Evolutionary conservation across 345 rosid genomes (phyloP).

Genomic region (Gossypium sturtianum): DNA sequence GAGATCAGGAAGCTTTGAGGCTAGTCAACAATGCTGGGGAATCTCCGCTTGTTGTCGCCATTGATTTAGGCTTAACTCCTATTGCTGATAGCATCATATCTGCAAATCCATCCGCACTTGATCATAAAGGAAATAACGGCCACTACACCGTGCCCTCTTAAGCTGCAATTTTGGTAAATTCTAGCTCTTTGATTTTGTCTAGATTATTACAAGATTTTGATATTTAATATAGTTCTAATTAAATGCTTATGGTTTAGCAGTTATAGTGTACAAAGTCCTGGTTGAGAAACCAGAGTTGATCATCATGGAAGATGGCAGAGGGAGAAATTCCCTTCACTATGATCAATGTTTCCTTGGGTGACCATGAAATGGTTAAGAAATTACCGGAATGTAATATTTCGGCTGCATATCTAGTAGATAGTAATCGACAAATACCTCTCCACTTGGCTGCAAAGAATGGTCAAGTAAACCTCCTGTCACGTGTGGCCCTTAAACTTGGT

Average conservation of each 20-base stretch:
- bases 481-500: too few species aligned
- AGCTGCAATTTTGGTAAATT: not conserved
- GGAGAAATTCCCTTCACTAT: too few species aligned
- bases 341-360: too few species aligned
- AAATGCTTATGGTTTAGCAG: not conserved
- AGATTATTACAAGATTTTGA: not conserved
- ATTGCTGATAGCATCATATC: not conserved
- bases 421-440: too few species aligned
- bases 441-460: too few species aligned
- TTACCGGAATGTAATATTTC: too few species aligned
- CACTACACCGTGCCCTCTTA: not conserved
- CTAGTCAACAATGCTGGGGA: not conserved
- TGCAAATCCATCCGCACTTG: not conserved
- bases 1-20: constrained; percentile 2
- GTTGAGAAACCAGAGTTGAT: too few species aligned
- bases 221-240: not conserved
- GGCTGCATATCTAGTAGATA: too few species aligned
- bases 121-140: not conserved
- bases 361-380: too few species aligned
- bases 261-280: too few species aligned
- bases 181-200: not conserved
- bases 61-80: not conserved
- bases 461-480: too few species aligned
- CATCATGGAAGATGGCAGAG: too few species aligned
- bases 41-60: constrained; percentile 5